Percentiles rank a stretch among this genome's conserved stretches.
These are phyloP conservation scores for Rutidosis leptorrhynchoides DNA, from an alignment of 129 eudicot species.

Conservation along the genomic window DNA sequence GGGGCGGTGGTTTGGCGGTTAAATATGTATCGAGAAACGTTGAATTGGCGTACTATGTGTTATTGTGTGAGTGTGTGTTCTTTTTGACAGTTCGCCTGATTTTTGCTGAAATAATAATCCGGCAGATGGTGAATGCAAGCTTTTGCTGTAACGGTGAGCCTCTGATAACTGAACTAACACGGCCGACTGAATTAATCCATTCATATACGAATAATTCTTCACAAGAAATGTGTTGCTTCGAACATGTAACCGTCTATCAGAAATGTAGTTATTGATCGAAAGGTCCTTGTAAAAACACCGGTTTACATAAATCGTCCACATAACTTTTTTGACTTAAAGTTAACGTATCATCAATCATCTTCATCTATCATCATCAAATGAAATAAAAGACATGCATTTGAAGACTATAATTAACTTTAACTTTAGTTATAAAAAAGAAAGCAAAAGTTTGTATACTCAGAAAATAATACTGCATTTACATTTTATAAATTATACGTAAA, in stretches of 20 bases:
- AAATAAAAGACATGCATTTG: too few species aligned
- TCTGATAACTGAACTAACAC: constrained; percentile 21
- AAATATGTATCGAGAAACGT: constrained; percentile 16
- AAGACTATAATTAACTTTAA: too few species aligned
- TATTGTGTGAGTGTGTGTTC: constrained; percentile 17
- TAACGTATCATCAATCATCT: too few species aligned
- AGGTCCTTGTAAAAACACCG: not conserved
- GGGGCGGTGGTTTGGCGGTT: constrained; percentile 29
- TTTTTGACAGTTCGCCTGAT: constrained; percentile 9
- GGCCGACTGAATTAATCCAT: constrained; percentile 30
- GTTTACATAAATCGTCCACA: constrained; percentile 4
- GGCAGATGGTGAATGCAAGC: constrained; percentile 9
- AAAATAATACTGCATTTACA: too few species aligned
- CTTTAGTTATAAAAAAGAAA: too few species aligned
- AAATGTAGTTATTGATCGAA: not conserved
- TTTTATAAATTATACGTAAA: too few species aligned
- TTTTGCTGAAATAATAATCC: constrained; percentile 12
- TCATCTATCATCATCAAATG: too few species aligned
- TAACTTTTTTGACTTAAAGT: too few species aligned
- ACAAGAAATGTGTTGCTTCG: not conserved
- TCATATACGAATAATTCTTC: constrained; percentile 20
- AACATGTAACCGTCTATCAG: constrained; percentile 8
- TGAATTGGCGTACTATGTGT: constrained; percentile 9
- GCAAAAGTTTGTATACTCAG: not conserved
- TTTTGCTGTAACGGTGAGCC: constrained; percentile 22